Percentiles rank a stretch among this genome's conserved stretches.
These are phyloP conservation scores for Vigna nakashimae DNA, from an alignment of 306 rosid genomes.

Conservation along the genomic window DNA sequence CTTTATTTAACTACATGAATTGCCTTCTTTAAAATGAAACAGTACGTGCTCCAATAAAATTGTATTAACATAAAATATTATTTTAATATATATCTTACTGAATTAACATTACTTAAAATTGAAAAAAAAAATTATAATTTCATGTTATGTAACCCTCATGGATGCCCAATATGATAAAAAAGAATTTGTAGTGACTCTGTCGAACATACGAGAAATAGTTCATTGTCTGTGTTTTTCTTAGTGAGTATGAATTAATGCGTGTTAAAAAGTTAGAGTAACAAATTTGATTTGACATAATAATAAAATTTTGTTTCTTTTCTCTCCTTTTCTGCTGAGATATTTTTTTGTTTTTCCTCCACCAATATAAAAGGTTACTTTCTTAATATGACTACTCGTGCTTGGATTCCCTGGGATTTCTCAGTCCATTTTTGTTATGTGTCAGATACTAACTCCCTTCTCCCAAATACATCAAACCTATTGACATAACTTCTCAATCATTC, in stretches of 20 bases:
- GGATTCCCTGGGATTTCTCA: background rate
- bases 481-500: background rate
- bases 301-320: background rate
- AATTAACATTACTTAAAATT: too few relatives aligned
- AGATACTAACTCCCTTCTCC: conserved; percentile 23
- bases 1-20: too few relatives aligned
- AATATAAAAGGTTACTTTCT: background rate
- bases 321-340: background rate
- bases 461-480: background rate
- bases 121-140: too few relatives aligned
- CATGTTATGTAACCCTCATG: too few relatives aligned
- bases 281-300: background rate
- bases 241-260: background rate
- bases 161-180: too few relatives aligned
- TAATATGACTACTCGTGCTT: background rate
- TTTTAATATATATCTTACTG: too few relatives aligned
- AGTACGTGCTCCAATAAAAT: too few relatives aligned
- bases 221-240: too few relatives aligned
- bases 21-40: too few relatives aligned
- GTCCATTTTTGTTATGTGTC: background rate
- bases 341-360: background rate
- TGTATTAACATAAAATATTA: too few relatives aligned
- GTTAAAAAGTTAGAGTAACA: background rate
- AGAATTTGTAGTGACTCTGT: too few relatives aligned
- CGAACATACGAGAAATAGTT: too few relatives aligned